Evolutionary conservation across 768 basidiomycete species (phyloP).

Genomic region (Hericium rajendrae): DNA sequence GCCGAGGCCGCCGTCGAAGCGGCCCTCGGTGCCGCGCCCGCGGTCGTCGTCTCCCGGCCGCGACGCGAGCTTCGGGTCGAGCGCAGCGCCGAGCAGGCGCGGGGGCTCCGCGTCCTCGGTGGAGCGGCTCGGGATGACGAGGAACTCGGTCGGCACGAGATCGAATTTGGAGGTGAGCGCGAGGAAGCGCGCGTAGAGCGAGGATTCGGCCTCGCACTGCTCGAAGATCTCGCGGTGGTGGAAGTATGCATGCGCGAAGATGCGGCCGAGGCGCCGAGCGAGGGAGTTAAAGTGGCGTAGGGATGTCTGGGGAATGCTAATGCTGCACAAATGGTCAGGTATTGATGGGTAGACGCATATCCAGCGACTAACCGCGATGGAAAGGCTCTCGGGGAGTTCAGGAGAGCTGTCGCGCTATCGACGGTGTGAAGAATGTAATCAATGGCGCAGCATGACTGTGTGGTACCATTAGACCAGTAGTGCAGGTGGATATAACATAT

Average conservation of each 20-base stretch:
- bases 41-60: conserved; percentile 7
- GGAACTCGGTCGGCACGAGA: conserved; percentile 73
- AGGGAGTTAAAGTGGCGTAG: conserved; percentile 85
- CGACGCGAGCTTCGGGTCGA: conserved; percentile 5
- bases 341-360: background rate
- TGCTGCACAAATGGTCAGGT: conserved; percentile 28
- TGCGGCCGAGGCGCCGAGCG: conserved; percentile 83
- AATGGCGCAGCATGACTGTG: conserved; percentile 89
- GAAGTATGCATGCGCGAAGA: conserved; percentile 95
- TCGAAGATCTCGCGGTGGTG: conserved; percentile 89
- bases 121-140: conserved; percentile 58
- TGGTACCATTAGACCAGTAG: background rate
- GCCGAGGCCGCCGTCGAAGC: conserved; percentile 9
- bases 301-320: conserved; percentile 74
- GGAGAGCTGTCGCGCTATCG: conserved; percentile 84
- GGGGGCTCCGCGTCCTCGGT: conserved; percentile 20
- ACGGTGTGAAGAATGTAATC: conserved; percentile 92
- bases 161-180: conserved; percentile 73
- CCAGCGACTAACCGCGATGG: conserved; percentile 61
- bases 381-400: conserved; percentile 87
- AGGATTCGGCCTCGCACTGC: conserved; percentile 84
- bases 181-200: conserved; percentile 83
- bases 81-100: conserved; percentile 10
- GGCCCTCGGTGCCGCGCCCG: conserved; percentile 5
- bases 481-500: background rate